Percentiles rank a stretch among this genome's conserved stretches.
Conservation (phyloP, 441 rosid genomes). For the Breynia disticha region DNA sequence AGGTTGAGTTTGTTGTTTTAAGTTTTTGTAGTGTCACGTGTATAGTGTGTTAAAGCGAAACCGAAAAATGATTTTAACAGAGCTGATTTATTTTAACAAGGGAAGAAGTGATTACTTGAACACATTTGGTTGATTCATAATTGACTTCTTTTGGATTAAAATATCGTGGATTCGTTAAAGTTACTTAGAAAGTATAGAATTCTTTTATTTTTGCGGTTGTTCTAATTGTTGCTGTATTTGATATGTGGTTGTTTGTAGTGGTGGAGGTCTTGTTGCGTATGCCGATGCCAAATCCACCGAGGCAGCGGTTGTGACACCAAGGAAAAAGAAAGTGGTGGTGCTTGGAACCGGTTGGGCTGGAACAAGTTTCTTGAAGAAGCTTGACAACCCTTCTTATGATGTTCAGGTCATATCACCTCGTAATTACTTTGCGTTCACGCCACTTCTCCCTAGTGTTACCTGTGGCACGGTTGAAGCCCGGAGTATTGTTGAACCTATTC, state of each 20-base stretch:
- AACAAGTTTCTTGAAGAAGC: conserved; percentile 70
- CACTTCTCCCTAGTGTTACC: conserved; percentile 87
- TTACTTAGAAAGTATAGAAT: background rate
- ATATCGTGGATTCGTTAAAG: no score
- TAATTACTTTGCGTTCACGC: conserved; percentile 94
- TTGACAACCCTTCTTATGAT: conserved; percentile 55
- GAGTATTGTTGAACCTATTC: conserved; percentile 78
- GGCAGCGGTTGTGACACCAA: conserved; percentile 22
- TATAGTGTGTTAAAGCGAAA: no score
- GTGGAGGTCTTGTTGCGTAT: conserved; percentile 78
- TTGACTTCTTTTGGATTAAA: no score
- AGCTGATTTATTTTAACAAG: no score
- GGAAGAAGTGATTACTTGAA: no score
- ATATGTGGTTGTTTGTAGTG: conserved; percentile 29
- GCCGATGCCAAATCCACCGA: conserved; percentile 45
- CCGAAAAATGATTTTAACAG: no score
- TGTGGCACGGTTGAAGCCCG: conserved; percentile 91
- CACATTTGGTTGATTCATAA: no score
- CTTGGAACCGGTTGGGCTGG: conserved; percentile 99
- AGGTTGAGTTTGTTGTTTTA: no score
- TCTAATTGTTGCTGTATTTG: background rate
- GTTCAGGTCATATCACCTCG: conserved; percentile 90
- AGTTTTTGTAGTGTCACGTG: no score
- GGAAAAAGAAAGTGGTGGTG: conserved; percentile 79
- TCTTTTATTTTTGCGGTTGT: background rate